These are phyloP conservation scores for Isabelozyma pseudorhagii DNA, from an alignment of 805 yeast species.

Conservation along the genomic window DNA sequence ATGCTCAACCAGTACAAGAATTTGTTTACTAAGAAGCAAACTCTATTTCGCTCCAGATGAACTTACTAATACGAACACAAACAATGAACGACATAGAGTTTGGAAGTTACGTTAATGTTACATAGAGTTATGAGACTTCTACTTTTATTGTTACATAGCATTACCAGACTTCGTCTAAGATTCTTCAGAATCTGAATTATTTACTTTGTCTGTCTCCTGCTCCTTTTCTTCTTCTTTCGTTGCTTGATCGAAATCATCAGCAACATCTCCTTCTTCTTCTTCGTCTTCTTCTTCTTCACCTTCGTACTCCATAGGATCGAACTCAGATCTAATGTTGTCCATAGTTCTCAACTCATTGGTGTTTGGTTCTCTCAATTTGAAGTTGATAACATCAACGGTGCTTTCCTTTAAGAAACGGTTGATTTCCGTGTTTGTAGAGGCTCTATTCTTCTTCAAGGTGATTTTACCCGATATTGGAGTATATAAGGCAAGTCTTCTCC, in stretches of 20 bases:
- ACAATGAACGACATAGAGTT: too few species aligned
- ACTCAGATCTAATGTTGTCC: constrained; percentile 65
- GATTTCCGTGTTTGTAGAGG: constrained; percentile 53
- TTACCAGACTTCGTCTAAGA: background rate
- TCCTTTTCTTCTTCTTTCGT: constrained; percentile 17
- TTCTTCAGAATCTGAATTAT: constrained; percentile 3
- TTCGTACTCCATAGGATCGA: constrained; percentile 77
- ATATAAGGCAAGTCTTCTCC: constrained; percentile 62
- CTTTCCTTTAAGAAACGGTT: constrained; percentile 53
- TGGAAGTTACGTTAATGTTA: too few species aligned
- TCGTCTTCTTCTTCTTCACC: constrained; percentile 55
- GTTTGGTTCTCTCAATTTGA: constrained; percentile 68
- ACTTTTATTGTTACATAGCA: background rate
- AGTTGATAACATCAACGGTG: constrained; percentile 59
- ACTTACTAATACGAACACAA: too few species aligned
- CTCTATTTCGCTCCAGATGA: too few species aligned
- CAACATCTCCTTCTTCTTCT: constrained; percentile 32
- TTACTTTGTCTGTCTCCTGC: constrained; percentile 10
- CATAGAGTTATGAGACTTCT: background rate
- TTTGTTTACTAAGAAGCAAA: too few species aligned
- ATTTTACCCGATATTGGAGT: constrained; percentile 75
- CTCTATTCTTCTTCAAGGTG: constrained; percentile 82
- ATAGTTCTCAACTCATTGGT: constrained; percentile 64
- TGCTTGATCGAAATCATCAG: constrained; percentile 8
- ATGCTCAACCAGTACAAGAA: too few species aligned